Evolutionary conservation across 2,329 filamentous ascomycete species (phyloP).

Genomic region (Aspergillus sp.): DNA sequence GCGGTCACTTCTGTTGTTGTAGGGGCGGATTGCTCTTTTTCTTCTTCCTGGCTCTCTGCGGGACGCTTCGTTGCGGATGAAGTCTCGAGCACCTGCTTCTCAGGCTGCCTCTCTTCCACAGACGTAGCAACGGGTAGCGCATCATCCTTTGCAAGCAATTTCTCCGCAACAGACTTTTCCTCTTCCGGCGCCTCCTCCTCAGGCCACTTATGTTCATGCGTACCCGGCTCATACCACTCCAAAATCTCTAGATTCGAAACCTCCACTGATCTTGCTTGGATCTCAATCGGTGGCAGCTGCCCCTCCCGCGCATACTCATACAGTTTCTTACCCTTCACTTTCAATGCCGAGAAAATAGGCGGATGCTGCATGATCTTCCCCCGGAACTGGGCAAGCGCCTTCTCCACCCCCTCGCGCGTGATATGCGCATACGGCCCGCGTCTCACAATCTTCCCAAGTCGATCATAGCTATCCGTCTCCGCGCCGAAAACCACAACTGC

Average conservation of each 20-base stretch:
- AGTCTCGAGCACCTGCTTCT: slow-evolving; percentile 8
- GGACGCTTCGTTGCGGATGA: slow-evolving; percentile 24
- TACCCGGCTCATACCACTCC: slow-evolving; percentile 76
- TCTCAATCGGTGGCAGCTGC: slow-evolving; percentile 75
- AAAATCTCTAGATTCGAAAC: slow-evolving; percentile 71
- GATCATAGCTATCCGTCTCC: slow-evolving; percentile 87
- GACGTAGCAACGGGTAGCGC: slow-evolving; percentile 13
- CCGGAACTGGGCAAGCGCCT: slow-evolving; percentile 65
- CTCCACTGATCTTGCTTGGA: slow-evolving; percentile 71
- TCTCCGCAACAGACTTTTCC: slow-evolving; percentile 70
- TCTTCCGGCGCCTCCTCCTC: slow-evolving; percentile 66
- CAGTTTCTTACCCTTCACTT: slow-evolving; percentile 86
- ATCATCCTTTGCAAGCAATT: slow-evolving; percentile 45
- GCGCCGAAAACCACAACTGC: slow-evolving; percentile 83
- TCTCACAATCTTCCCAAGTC: slow-evolving; percentile 72
- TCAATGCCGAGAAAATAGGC: slow-evolving; percentile 85
- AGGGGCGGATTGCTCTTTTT: slow-evolving; percentile 9
- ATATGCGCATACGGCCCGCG: slow-evolving; percentile 72
- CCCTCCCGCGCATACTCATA: slow-evolving; percentile 96
- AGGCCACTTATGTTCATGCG: slow-evolving; percentile 73
- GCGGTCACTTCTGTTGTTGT: slow-evolving; percentile 1
- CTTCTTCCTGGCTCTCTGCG: slow-evolving; percentile 14
- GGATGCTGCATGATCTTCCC: slow-evolving; percentile 85
- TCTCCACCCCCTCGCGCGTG: slow-evolving; percentile 69
- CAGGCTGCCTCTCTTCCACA: slow-evolving; percentile 15